A percentile compares a stretch with the other conserved stretches of the same genome.
These are phyloP conservation scores for Boeremia lycopersici DNA, from an alignment of 2,329 filamentous ascomycete genomes.

Conservation along the genomic window DNA sequence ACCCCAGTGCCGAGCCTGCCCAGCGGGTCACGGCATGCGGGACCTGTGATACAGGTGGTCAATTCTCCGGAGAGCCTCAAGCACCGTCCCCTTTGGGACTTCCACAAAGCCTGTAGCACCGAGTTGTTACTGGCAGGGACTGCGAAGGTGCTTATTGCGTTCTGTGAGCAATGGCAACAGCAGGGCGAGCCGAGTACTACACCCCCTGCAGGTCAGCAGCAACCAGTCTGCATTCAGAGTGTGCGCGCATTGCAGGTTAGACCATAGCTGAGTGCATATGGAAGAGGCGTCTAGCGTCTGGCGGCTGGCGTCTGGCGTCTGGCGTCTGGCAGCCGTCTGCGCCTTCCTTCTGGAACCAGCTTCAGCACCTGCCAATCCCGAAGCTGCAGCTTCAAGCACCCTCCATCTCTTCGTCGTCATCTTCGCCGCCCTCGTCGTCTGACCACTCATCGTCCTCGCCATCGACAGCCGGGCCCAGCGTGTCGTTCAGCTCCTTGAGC, in stretches of 20 bases:
- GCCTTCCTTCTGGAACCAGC: not conserved
- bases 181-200: conserved; percentile 4
- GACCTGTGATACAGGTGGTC: not conserved
- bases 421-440: conserved; percentile 40
- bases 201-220: conserved; percentile 6
- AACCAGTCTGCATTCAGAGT: conserved; percentile 1
- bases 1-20: conserved; percentile 9
- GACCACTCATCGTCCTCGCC: conserved; percentile 52
- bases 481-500: conserved; percentile 55
- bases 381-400: conserved; percentile 39
- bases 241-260: conserved; percentile 4
- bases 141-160: conserved; percentile 3
- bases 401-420: conserved; percentile 49
- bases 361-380: not conserved
- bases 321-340: not conserved
- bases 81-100: not conserved
- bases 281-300: not conserved
- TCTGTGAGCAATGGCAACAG: conserved; percentile 1
- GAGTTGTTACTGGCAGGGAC: conserved; percentile 1
- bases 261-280: conserved; percentile 1
- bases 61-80: conserved; percentile 17
- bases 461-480: conserved; percentile 51
- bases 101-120: conserved; percentile 9
- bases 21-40: conserved; percentile 4
- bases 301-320: too few species aligned